Evolutionary conservation across 164 flowering plant genomes (phyloP).

Genomic region (Annona cherimola): DNA sequence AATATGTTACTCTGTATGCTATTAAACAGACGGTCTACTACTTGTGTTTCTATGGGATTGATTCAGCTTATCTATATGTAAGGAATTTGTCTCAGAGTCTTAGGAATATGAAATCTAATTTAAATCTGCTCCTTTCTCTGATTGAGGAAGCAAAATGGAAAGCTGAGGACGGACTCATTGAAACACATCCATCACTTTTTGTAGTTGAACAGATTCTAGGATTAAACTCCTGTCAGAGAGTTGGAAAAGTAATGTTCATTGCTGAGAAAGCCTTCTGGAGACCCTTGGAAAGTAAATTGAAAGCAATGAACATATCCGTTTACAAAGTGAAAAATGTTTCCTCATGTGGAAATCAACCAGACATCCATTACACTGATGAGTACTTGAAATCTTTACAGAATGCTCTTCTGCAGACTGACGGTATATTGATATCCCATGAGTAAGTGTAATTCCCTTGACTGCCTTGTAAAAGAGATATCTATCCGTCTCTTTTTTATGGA

Average conservation of each 20-base stretch:
- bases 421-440: conserved; percentile 43
- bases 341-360: conserved; percentile 12
- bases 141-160: conserved; percentile 30
- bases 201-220: conserved; percentile 37
- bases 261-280: conserved; percentile 50
- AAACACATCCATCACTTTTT: conserved; percentile 49
- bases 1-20: conserved; percentile 34
- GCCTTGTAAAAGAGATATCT: not conserved
- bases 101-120: conserved; percentile 27
- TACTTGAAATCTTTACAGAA: conserved; percentile 1
- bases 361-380: conserved; percentile 9
- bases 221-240: conserved; percentile 17
- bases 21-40: conserved; percentile 54
- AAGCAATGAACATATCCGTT: conserved; percentile 38
- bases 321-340: conserved; percentile 22
- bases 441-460: conserved; percentile 18
- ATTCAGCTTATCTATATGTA: conserved; percentile 30
- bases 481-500: not conserved
- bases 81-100: conserved; percentile 31
- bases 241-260: conserved; percentile 39
- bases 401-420: conserved; percentile 25
- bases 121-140: conserved; percentile 28
- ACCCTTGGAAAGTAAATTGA: conserved; percentile 39
- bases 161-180: conserved; percentile 30
- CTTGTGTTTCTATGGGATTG: conserved; percentile 53